Evolutionary conservation across 2,329 filamentous ascomycete genomes (phyloP).

Genomic region (Whalleya microplaca): DNA sequence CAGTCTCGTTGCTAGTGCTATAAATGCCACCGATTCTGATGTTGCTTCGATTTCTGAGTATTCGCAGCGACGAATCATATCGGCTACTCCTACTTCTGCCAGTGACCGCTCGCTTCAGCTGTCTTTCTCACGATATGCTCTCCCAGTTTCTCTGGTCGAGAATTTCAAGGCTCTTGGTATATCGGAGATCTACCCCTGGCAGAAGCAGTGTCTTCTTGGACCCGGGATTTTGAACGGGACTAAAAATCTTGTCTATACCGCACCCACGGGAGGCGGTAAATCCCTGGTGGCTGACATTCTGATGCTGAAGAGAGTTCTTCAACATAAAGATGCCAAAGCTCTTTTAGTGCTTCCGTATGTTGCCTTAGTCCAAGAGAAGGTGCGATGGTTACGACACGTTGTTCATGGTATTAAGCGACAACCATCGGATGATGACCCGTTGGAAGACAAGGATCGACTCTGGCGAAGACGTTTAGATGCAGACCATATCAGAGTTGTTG

Average conservation of each 20-base stretch:
- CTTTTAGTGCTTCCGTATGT: constrained; percentile 77
- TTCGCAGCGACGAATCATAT: constrained; percentile 56
- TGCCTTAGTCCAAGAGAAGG: constrained; percentile 78
- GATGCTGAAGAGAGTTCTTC: constrained; percentile 73
- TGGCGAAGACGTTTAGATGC: constrained; percentile 61
- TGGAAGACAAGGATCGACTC: constrained; percentile 43
- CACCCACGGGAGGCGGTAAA: constrained; percentile 78
- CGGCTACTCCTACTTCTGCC: constrained; percentile 57
- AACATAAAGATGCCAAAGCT: constrained; percentile 66
- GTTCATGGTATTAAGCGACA: constrained; percentile 61
- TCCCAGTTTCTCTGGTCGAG: constrained; percentile 61
- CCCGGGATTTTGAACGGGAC: constrained; percentile 67
- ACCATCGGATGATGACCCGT: constrained; percentile 33
- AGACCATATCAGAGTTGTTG: constrained; percentile 66
- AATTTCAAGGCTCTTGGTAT: constrained; percentile 73
- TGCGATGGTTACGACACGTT: constrained; percentile 71
- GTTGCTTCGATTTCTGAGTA: constrained; percentile 51
- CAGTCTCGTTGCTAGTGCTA: constrained; percentile 48
- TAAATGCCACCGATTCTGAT: constrained; percentile 42
- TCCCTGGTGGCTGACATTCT: constrained; percentile 74
- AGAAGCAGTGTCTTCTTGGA: constrained; percentile 72
- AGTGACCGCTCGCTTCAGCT: constrained; percentile 62
- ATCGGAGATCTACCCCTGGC: constrained; percentile 76
- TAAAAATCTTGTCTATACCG: constrained; percentile 77
- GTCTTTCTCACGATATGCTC: constrained; percentile 63